phyloP scores from a whole-genome alignment of 495 filamentous ascomycete genomes.

The Letharia columbiana region DNA sequence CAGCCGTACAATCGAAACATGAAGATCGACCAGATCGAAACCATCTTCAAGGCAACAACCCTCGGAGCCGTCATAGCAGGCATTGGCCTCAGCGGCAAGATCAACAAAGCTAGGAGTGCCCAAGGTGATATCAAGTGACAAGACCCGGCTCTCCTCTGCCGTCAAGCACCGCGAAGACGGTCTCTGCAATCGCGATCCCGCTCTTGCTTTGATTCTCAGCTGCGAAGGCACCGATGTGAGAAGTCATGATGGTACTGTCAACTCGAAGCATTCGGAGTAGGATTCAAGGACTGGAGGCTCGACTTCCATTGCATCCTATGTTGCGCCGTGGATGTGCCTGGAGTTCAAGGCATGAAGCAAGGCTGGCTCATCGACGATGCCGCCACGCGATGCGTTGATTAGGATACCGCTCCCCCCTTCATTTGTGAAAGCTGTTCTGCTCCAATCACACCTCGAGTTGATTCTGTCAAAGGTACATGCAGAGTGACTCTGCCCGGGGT shows the following conservation, averaged over 20 bases:
- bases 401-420: neutral
- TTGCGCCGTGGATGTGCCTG: neutral
- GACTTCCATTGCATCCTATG: neutral
- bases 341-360: neutral
- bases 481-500: too few species aligned
- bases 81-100: slow-evolving; percentile 9
- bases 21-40: slow-evolving; percentile 14
- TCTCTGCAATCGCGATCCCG: neutral
- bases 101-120: slow-evolving; percentile 4
- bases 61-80: neutral
- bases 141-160: neutral
- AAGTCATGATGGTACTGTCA: neutral
- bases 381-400: neutral
- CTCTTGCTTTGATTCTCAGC: neutral
- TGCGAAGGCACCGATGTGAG: neutral
- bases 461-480: too few species aligned
- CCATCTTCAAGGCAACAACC: slow-evolving; percentile 13
- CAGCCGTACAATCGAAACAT: slow-evolving; percentile 10
- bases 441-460: too few species aligned
- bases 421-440: too few species aligned
- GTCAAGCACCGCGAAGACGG: too few species aligned
- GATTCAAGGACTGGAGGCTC: neutral
- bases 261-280: neutral
- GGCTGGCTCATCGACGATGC: neutral
- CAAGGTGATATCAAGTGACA: neutral